These are phyloP conservation scores for Epichloe gansuensis DNA, from an alignment of 2,329 filamentous ascomycete species.

Conservation along the genomic window DNA sequence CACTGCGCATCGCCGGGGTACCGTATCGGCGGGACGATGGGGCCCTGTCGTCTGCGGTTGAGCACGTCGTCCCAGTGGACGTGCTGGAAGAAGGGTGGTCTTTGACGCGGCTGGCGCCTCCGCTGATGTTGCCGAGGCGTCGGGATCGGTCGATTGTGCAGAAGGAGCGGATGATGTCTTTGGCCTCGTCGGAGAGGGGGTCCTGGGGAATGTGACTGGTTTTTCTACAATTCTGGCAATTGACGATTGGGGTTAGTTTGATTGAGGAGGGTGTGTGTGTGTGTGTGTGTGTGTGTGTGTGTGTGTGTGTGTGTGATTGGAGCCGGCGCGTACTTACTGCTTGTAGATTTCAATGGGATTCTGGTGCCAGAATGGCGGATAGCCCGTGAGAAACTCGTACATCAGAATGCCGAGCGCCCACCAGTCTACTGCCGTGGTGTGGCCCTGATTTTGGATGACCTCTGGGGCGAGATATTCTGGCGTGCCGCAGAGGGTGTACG, in stretches of 20 bases:
- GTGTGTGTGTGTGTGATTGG: too few relatives aligned
- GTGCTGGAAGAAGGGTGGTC: conserved; percentile 62
- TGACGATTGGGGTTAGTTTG: not conserved
- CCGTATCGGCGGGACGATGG: conserved; percentile 63
- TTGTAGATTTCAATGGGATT: conserved; percentile 83
- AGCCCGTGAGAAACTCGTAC: conserved; percentile 75
- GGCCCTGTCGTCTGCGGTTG: conserved; percentile 50
- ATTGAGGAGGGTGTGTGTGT: too few relatives aligned
- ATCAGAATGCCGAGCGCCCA: conserved; percentile 77
- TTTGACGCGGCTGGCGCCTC: conserved; percentile 61
- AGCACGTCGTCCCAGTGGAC: conserved; percentile 66
- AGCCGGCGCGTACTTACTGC: conserved; percentile 35
- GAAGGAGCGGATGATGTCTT: conserved; percentile 63
- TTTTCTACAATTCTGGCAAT: conserved; percentile 60
- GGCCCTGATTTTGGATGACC: conserved; percentile 72
- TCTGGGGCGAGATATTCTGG: conserved; percentile 77
- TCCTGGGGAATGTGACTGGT: conserved; percentile 58
- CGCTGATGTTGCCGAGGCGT: conserved; percentile 66
- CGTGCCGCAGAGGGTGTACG: conserved; percentile 73
- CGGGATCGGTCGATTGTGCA: conserved; percentile 71
- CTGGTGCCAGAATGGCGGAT: conserved; percentile 78
- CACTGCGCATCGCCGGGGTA: conserved; percentile 66
- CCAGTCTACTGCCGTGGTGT: conserved; percentile 70
- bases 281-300: too few relatives aligned
- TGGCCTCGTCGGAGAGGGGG: conserved; percentile 53